Percentiles rank a stretch among this genome's conserved stretches.
Evolutionary conservation across 1,139 yeast species (phyloP).

Genomic region (Chernovozyma sophiae-reginae): DNA sequence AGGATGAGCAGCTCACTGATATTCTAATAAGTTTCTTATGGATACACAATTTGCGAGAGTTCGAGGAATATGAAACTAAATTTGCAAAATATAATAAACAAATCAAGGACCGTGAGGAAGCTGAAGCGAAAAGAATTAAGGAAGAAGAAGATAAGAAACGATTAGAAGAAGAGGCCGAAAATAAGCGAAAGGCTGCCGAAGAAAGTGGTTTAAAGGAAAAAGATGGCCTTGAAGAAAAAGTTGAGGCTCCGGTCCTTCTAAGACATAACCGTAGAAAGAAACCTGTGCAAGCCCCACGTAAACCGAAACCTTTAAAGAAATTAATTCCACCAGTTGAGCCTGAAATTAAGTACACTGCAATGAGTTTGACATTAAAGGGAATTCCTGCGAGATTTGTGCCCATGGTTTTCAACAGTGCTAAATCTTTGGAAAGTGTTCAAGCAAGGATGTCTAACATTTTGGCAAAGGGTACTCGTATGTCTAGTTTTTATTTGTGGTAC

Average conservation of each 20-base stretch:
- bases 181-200: conserved; percentile 12
- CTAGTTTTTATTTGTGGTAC: conserved; percentile 73
- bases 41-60: conserved; percentile 50
- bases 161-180: conserved; percentile 16
- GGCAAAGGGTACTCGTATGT: conserved; percentile 55
- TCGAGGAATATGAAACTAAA: conserved; percentile 44
- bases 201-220: conserved; percentile 2
- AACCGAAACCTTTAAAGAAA: conserved; percentile 19
- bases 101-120: conserved; percentile 18
- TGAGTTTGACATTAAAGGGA: conserved; percentile 59
- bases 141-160: conserved; percentile 23
- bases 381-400: conserved; percentile 67
- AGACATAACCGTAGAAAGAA: conserved; percentile 3
- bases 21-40: conserved; percentile 62
- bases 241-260: conserved; percentile 9
- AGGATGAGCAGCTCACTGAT: conserved; percentile 35
- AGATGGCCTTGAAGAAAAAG: conserved; percentile 4
- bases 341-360: conserved; percentile 49
- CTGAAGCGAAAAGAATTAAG: conserved; percentile 22
- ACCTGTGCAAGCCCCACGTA: conserved; percentile 14
- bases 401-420: conserved; percentile 66
- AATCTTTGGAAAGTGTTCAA: conserved; percentile 52
- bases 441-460: conserved; percentile 60
- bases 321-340: conserved; percentile 35
- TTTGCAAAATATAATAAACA: conserved; percentile 27